phyloP scores from a whole-genome alignment of 148 eudicot species.

The Silene uniflora region DNA sequence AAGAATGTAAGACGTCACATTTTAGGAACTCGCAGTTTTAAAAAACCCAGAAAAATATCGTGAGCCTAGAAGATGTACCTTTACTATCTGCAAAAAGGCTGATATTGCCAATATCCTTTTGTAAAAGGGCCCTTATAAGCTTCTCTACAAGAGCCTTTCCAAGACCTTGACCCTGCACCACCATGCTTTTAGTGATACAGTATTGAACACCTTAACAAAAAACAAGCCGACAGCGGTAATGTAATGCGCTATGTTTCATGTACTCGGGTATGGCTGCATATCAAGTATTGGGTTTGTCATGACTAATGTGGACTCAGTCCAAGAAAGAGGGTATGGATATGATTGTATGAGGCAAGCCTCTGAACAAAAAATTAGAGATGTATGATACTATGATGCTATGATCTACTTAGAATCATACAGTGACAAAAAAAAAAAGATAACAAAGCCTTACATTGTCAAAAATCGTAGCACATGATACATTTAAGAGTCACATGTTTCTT shows the following conservation, averaged over 20 bases:
- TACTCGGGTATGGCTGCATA: not conserved
- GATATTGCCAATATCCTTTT: constrained; percentile 90
- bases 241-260: not conserved
- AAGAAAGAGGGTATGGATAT: too few relatives aligned
- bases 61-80: constrained; percentile 41
- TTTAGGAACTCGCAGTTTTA: not conserved
- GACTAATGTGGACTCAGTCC: too few relatives aligned
- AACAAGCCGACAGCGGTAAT: not conserved
- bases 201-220: not conserved
- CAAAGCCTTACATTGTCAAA: too few relatives aligned
- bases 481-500: too few relatives aligned
- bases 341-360: too few relatives aligned
- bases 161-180: constrained; percentile 83
- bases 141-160: constrained; percentile 96
- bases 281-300: not conserved
- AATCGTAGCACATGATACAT: too few relatives aligned
- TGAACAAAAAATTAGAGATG: too few relatives aligned
- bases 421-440: too few relatives aligned
- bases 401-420: too few relatives aligned
- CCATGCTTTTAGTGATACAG: constrained; percentile 10
- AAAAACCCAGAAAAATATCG: not conserved
- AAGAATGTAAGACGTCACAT: not conserved
- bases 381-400: too few relatives aligned
- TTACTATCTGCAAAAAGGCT: constrained; percentile 87
- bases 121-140: constrained; percentile 85